Percentiles rank a stretch among this genome's conserved stretches.
phyloP scores from a whole-genome alignment of 805 yeast species.

The Yarrowia deformans region DNA sequence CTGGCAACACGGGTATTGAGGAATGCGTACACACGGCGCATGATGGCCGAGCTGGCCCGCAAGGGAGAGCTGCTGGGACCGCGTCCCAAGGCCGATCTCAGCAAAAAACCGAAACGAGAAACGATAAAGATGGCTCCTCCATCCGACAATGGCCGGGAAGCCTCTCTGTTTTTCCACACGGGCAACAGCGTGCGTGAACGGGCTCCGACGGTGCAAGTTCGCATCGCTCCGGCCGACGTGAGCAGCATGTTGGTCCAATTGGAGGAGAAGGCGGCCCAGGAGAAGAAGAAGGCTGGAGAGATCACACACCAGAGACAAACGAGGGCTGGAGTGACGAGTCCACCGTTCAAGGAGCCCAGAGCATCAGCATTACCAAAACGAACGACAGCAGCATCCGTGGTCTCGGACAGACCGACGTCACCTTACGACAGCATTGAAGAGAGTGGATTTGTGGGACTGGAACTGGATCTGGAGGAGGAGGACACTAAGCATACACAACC shows the following conservation, averaged over 20 bases:
- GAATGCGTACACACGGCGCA: conserved; percentile 36
- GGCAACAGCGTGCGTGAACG: neutral
- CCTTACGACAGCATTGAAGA: neutral
- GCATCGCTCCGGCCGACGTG: neutral
- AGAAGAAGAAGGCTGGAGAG: too few species aligned
- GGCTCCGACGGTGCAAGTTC: conserved; percentile 8
- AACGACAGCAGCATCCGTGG: neutral
- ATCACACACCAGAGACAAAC: neutral
- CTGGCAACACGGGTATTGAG: conserved; percentile 32
- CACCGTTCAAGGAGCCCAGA: neutral
- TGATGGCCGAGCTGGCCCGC: conserved; percentile 35
- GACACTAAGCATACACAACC: neutral
- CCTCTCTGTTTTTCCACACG: conserved; percentile 20
- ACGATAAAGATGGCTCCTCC: conserved; percentile 26
- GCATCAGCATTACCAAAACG: neutral
- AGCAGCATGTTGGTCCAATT: conserved; percentile 1
- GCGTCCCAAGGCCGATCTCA: conserved; percentile 8
- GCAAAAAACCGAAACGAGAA: neutral
- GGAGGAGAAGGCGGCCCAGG: conserved; percentile 1
- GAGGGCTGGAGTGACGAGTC: neutral
- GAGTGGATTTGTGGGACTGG: neutral
- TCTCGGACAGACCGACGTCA: neutral
- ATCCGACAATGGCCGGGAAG: neutral
- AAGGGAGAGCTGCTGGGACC: conserved; percentile 32
- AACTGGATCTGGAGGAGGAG: neutral